Percentiles rank a stretch among this genome's conserved stretches.
Conservation (phyloP, 371 early-diverging fungal genomes). For the Funneliformis caledonium region DNA sequence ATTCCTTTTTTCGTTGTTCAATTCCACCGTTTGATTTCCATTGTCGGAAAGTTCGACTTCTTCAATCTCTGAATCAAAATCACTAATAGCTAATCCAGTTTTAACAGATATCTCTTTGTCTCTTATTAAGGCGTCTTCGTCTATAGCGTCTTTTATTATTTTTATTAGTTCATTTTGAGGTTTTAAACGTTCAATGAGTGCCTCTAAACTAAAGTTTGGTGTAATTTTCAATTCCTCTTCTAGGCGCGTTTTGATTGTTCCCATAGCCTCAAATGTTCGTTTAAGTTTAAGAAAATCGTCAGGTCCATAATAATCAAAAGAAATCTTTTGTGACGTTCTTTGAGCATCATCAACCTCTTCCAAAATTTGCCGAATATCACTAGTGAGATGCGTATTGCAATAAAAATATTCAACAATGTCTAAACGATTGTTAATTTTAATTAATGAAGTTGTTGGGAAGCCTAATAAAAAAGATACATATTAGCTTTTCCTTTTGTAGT, state of each 20-base stretch:
- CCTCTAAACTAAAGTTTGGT: slow-evolving; percentile 28
- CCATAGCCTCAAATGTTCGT: slow-evolving; percentile 56
- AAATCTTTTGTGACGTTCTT: slow-evolving; percentile 71
- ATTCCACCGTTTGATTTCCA: neutral
- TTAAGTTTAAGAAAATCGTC: slow-evolving; percentile 69
- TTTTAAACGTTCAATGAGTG: slow-evolving; percentile 42
- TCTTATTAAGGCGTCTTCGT: slow-evolving; percentile 44
- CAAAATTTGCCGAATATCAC: slow-evolving; percentile 57
- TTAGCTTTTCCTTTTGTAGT: neutral
- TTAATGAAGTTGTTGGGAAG: slow-evolving; percentile 64
- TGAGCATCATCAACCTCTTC: slow-evolving; percentile 70
- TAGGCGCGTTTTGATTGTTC: slow-evolving; percentile 48
- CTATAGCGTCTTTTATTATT: slow-evolving; percentile 52
- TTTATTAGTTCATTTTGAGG: slow-evolving; percentile 47
- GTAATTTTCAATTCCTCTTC: neutral
- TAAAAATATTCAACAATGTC: slow-evolving; percentile 73
- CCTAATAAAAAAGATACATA: slow-evolving; percentile 40
- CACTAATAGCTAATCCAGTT: neutral
- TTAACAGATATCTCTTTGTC: neutral
- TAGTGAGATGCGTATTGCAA: slow-evolving; percentile 54
- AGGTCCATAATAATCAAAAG: slow-evolving; percentile 66
- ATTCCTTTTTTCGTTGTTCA: neutral
- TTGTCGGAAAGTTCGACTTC: neutral
- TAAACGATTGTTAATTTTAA: slow-evolving; percentile 63
- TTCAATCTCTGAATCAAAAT: neutral